Evolutionary conservation across 192 early-diverging fungal genomes (phyloP), one percentile per base, ranked within the genome.

Genomic region (Coemansia sp.): DNA sequence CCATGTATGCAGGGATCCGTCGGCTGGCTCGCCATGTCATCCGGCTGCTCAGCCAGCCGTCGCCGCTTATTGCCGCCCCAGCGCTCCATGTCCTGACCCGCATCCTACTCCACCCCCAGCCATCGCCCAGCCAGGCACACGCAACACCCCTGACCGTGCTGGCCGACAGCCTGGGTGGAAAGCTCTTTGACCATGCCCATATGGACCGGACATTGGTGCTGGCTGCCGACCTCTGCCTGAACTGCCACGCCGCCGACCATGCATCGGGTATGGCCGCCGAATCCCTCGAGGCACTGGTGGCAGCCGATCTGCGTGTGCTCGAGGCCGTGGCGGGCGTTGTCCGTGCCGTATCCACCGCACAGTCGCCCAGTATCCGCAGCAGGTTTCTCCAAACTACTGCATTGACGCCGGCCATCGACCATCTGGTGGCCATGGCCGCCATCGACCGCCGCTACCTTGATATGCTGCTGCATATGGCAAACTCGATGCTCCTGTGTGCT

Each of bases 121-220:
- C 12, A 11, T 20, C 5, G 14, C 27, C 5, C 16, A 29, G n/a
- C 18, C 19, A 7, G 2, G 21, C 26, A 1, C 13, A 16, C 4
- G 18, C 25, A 20, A 37, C 33, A 7, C 50, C 18, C 37, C 42
- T 71, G 30, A 28, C 25, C 5, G 33, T 37, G 7, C 44, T 71
- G 5, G 51, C 61, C 11, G 32, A 38, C 3, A 44, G 38, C 25
- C 56, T 62, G 18, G 31, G 51, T n/a, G 44, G 51, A 5, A 71
- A 71, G 16, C 68, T 71, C 2, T 71, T 71, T 45, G 68, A 71
- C 30, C 38, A 30, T 1, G 10, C 37, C 5, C 68, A 71, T 23
- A 54, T 71, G 14, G 46, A 14, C 2, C 60, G 61, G 10, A 71
- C 68, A 5, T 43, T 71, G 25, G 37, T 54, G 11, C 36, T 71